Evolutionary conservation across 2,329 filamentous ascomycete species (phyloP), one percentile per base, ranked within the genome.

Genomic region (Escovopsis weberi): DNA sequence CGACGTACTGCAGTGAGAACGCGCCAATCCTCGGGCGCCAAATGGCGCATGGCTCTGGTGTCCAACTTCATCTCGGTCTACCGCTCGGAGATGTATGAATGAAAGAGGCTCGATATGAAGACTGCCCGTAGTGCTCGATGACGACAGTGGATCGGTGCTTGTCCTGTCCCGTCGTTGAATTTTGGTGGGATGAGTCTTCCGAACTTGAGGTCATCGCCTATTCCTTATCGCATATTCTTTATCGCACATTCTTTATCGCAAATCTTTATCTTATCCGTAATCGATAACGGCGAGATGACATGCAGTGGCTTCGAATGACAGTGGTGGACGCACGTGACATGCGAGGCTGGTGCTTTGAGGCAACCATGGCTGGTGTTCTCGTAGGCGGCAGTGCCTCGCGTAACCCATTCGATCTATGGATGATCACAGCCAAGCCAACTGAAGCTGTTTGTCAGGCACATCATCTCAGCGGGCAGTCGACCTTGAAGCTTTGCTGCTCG

Each of bases 1-100:
- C 8, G 38, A 63, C 78, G 48, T 80, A 94, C 89, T 55, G 86
- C 91, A 58, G 85, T 82, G 48, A 98, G 80, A 48, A 95, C 88
- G 53, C 84, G 78, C 86, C 93, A 98, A 70, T 98, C 91, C 65
- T 96, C 91, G 12, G 78, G 67, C 40, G 84, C 82, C 61, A 98
- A 76, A 64, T 98, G 89, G 60, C 93, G 87, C 67, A 98, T 80
- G 40, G 85, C 82, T 61, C 87, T 87, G 40, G 89, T 88, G 61
- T 98, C 87, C 61, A 98, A 78, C 70, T 91, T 94, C 91, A 98
- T 98, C 50, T 46, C 65, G 56, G 28, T 5, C 4, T 32, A 7
- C 8, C 28, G 8, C 8, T 32, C 3, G 23, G 23, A 6, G 28
- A 32, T 32, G 8, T 32, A 7, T 9, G 8, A 7, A 32, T 9